A percentile compares a stretch with the other conserved stretches of the same genome.
phyloP scores from a whole-genome alignment of 768 basidiomycete species.

The Inosperma sp. region DNA sequence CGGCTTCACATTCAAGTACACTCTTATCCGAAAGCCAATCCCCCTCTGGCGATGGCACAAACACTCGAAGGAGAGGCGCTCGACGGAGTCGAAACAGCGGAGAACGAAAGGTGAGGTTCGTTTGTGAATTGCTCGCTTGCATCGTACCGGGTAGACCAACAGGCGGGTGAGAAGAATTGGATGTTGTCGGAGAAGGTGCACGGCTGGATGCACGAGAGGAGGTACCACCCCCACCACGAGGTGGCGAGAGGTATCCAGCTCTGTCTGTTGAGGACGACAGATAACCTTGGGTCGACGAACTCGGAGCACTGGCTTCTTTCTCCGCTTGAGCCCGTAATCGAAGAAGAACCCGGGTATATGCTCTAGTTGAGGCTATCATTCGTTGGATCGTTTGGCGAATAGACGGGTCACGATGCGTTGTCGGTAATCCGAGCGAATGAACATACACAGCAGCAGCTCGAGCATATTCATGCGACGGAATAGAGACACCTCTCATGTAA shows the following conservation, averaged over 20 bases:
- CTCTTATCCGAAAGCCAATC: constrained; percentile 83
- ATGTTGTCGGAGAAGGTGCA: constrained; percentile 60
- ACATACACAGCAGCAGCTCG: constrained; percentile 55
- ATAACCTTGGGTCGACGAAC: constrained; percentile 16
- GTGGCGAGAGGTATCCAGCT: constrained; percentile 13
- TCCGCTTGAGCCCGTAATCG: constrained; percentile 79
- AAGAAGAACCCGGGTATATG: constrained; percentile 77
- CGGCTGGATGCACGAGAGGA: constrained; percentile 52
- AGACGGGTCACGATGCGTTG: constrained; percentile 37
- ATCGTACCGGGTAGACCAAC: constrained; percentile 20
- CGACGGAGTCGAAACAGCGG: constrained; percentile 67
- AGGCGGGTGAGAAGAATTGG: constrained; percentile 45
- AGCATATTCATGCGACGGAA: constrained; percentile 70
- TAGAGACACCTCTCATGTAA: constrained; percentile 75
- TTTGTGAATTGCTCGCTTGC: constrained; percentile 22
- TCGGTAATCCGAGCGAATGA: constrained; percentile 43
- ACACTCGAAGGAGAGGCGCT: constrained; percentile 74
- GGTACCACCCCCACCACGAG: constrained; percentile 21
- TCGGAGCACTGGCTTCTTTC: constrained; percentile 36
- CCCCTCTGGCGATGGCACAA: constrained; percentile 82
- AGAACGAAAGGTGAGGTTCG: constrained; percentile 49
- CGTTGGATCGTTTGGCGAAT: constrained; percentile 42
- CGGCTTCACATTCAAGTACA: constrained; percentile 77
- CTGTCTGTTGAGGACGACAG: constrained; percentile 11
- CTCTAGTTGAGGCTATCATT: constrained; percentile 59